These are phyloP conservation scores for Huntiella moniliformis DNA, from an alignment of 2,329 filamentous ascomycete genomes.

Conservation along the genomic window DNA sequence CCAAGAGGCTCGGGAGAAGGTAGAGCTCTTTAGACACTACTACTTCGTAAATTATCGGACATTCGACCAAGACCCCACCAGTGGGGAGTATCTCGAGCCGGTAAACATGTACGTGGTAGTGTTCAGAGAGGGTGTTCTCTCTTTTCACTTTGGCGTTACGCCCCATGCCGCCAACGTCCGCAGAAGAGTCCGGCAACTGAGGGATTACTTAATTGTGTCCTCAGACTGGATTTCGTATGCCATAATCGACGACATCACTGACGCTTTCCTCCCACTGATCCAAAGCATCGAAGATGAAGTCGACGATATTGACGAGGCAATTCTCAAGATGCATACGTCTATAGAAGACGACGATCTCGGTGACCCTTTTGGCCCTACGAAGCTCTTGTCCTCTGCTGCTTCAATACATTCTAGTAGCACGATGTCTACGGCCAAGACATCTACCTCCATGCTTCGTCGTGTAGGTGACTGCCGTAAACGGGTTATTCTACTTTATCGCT, in stretches of 20 bases:
- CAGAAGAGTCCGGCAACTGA: constrained; percentile 76
- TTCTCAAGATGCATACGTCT: constrained; percentile 57
- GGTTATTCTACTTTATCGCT: constrained; percentile 85
- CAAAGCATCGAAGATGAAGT: constrained; percentile 89
- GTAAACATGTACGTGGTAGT: constrained; percentile 97
- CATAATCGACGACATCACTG: constrained; percentile 94
- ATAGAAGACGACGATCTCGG: not conserved
- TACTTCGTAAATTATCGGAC: constrained; percentile 98
- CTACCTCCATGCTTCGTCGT: constrained; percentile 72
- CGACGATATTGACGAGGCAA: constrained; percentile 87
- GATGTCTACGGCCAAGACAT: constrained; percentile 22
- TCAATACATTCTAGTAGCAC: constrained; percentile 15
- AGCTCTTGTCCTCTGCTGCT: constrained; percentile 21
- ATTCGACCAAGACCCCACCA: constrained; percentile 85
- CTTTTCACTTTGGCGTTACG: constrained; percentile 92
- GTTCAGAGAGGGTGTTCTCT: constrained; percentile 86
- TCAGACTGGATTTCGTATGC: constrained; percentile 98
- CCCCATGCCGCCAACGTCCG: constrained; percentile 94
- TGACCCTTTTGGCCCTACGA: not conserved
- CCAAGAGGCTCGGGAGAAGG: constrained; percentile 93
- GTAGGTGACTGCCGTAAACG: constrained; percentile 92
- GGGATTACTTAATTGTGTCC: constrained; percentile 80
- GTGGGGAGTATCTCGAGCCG: constrained; percentile 78
- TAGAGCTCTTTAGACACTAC: constrained; percentile 91
- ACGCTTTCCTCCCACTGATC: constrained; percentile 84